A percentile compares a stretch with the other conserved stretches of the same genome.
Conservation (phyloP, 805 yeast genomes). For the Kregervanrija fluxuum region DNA sequence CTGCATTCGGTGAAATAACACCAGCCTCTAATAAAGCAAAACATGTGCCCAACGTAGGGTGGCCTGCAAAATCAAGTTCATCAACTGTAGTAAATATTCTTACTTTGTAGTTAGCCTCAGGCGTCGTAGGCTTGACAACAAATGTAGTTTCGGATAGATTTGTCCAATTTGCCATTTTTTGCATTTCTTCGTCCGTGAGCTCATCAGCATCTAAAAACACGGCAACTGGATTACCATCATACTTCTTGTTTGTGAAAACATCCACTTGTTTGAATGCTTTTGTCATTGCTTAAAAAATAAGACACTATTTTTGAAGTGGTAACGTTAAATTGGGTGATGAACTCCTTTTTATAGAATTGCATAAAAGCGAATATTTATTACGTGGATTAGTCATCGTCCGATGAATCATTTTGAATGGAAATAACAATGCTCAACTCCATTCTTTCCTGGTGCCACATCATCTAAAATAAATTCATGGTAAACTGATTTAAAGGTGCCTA, state of each 20-base stretch:
- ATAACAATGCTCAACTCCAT: too few species aligned
- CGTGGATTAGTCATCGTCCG: too few species aligned
- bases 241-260: slow-evolving; percentile 33
- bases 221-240: slow-evolving; percentile 50
- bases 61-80: slow-evolving; percentile 60
- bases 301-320: neutral
- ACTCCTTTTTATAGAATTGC: too few species aligned
- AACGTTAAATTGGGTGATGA: too few species aligned
- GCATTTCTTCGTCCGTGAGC: slow-evolving; percentile 35
- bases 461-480: too few species aligned
- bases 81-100: slow-evolving; percentile 40
- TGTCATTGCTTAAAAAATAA: neutral
- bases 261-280: slow-evolving; percentile 29
- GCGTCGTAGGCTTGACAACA: slow-evolving; percentile 32
- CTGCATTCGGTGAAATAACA: slow-evolving; percentile 1
- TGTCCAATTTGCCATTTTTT: slow-evolving; percentile 48
- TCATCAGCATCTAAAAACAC: slow-evolving; percentile 37
- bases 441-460: too few species aligned
- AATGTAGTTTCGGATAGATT: slow-evolving; percentile 55
- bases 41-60: slow-evolving; percentile 52
- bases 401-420: too few species aligned
- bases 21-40: slow-evolving; percentile 34
- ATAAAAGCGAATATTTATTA: too few species aligned
- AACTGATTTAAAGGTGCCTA: too few species aligned
- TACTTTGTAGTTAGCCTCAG: slow-evolving; percentile 37